Percentiles rank a stretch among this genome's conserved stretches.
phyloP scores from a whole-genome alignment of 371 early-diverging fungal genomes.

The Basidiobolus meristosporus region DNA sequence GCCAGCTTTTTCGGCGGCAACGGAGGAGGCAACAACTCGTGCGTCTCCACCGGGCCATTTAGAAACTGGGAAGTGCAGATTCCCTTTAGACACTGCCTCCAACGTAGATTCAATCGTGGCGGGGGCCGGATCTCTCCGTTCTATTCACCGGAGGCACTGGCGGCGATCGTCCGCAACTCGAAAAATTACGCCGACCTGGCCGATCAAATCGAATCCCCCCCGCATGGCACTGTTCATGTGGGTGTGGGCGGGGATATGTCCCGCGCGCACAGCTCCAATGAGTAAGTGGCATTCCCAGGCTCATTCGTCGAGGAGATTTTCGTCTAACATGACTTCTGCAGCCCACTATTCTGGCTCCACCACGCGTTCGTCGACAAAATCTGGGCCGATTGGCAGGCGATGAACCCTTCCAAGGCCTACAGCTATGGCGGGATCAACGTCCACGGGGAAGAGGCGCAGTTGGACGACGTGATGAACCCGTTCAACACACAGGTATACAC shows the following conservation, averaged over 20 bases:
- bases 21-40: constrained; percentile 5
- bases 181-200: constrained; percentile 12
- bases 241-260: constrained; percentile 21
- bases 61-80: not conserved
- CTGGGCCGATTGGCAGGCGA: constrained; percentile 2
- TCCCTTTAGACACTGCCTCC: constrained; percentile 8
- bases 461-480: constrained; percentile 1
- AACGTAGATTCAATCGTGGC: constrained; percentile 5
- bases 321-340: too few species aligned
- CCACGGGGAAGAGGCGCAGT: not conserved
- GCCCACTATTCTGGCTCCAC: too few species aligned
- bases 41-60: constrained; percentile 7
- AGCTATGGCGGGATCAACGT: not conserved
- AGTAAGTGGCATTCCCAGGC: too few species aligned
- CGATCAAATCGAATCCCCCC: constrained; percentile 12
- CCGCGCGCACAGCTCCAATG: constrained; percentile 14
- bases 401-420: not conserved
- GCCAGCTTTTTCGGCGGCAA: constrained; percentile 6
- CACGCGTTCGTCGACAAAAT: constrained; percentile 1
- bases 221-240: constrained; percentile 22
- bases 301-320: too few species aligned
- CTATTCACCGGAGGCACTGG: constrained; percentile 8
- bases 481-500: constrained; percentile 1
- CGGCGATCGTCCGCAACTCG: constrained; percentile 6
- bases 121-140: constrained; percentile 9